Base-by-base conservation (phyloP, 2,329 filamentous ascomycete genomes). In the Curvularia sp. region DNA sequence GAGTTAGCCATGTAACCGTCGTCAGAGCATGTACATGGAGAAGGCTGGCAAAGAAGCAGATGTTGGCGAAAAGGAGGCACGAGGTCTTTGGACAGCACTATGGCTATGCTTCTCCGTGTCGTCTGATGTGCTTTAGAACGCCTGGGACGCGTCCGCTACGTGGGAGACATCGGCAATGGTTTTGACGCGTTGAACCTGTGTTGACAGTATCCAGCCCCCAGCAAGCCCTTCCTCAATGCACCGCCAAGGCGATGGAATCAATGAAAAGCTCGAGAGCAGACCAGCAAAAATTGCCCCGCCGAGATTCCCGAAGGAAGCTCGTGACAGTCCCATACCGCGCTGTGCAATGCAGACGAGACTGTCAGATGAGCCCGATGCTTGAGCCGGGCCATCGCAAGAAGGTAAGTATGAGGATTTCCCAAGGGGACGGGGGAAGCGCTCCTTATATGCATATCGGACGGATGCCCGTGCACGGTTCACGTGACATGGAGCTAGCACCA, bases 341-440 rank as follows among this genome's bases (percentile, higher is more conserved):
- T 76, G 74, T 76, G 73, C 74, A 75, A 76, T 76, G 73, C 67
- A 76, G 72, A 67, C 66, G 65, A 69, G 65, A 64, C 66, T 62
- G 57, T 62, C 67, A 69, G 71, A 70, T 60, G 60, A 60, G 63
- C 68, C 65, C 63, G 62, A 68, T 65, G 65, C 66, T 64, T 76
- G 74, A 75, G 63, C 74, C 63, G 64, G 62, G 67, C 53, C 59
- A 63, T 70, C 69, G 63, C 69, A 68, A 74, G 67, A 76, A 76
- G 73, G 73, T 75, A 69, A 69, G 66, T 69, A 70, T 69, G 63
- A 31, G 30, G 9, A 2, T 1, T 8, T 8, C 26, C 30, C 24
- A 5, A 20, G 30, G 28, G 18, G 7, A 7, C 1, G 49, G 15
- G 33, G 12, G 35, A 38, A 20, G 43, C 15, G 49, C 35, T 22